A percentile compares a stretch with the other conserved stretches of the same genome.
These are phyloP conservation scores for Exobasidium cylindrosporum DNA, from an alignment of 1,284 basidiomycete genomes.

Conservation along the genomic window DNA sequence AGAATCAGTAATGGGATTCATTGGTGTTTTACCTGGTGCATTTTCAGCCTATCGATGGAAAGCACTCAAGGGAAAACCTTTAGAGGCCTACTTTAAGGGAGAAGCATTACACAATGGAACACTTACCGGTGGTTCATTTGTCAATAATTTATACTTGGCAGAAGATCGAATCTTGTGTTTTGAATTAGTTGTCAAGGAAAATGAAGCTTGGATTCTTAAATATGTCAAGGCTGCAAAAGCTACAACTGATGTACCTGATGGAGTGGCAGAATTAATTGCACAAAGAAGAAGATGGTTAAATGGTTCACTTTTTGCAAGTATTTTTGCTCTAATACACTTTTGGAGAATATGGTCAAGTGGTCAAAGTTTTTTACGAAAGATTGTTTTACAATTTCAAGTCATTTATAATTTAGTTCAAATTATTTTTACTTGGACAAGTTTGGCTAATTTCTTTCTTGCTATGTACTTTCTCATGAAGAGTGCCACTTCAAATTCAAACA, in stretches of 20 bases:
- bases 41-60: constrained; percentile 89
- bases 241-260: constrained; percentile 83
- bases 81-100: constrained; percentile 86
- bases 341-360: constrained; percentile 86
- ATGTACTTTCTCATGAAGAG: constrained; percentile 70
- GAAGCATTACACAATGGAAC: constrained; percentile 60
- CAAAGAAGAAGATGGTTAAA: constrained; percentile 72
- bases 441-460: constrained; percentile 77
- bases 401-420: constrained; percentile 49
- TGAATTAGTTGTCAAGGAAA: constrained; percentile 86
- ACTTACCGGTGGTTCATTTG: constrained; percentile 60
- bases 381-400: constrained; percentile 70
- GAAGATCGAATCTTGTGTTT: constrained; percentile 83
- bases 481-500: constrained; percentile 56
- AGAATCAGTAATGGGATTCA: constrained; percentile 87
- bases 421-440: constrained; percentile 76
- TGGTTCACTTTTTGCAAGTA: constrained; percentile 78
- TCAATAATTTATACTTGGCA: constrained; percentile 86
- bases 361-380: constrained; percentile 78
- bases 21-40: constrained; percentile 78
- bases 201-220: constrained; percentile 81
- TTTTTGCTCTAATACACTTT: constrained; percentile 80
- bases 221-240: constrained; percentile 91
- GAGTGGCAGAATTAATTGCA: constrained; percentile 79
- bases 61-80: constrained; percentile 63